Base-by-base conservation (phyloP, 441 rosid species). In the Erysimum cheiri region DNA sequence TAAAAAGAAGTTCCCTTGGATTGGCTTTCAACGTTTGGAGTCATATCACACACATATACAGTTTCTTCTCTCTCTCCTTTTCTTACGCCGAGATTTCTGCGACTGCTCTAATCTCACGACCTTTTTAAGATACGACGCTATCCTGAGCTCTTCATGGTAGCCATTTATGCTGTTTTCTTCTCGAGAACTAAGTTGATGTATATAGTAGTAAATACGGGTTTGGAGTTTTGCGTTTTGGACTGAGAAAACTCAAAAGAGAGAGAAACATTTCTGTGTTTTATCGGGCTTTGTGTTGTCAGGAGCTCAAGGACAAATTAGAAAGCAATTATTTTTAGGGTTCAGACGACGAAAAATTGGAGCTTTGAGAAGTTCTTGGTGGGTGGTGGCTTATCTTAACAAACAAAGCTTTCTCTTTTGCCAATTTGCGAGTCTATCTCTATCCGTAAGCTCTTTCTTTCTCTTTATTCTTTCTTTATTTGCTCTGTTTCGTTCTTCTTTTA, bases 371-470 rank as follows among this genome's bases (percentile, higher is more conserved):
- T 73, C 22, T 19, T 19, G 22, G 15, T 55, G 56, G 41, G 76
- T 76, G 83, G 78, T 69, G 61, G 22, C n/a, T 60, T 19, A 19
- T 65, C 69, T 28, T 47, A 63, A 74, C 72, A 69, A 59, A 50
- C 29, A 64, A 64, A 57, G 43, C 80, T 65, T 70, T 52, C 74
- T 77, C 46, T 59, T 59, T 67, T 72, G 80, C 77, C 78, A 78
- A 39, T 80, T 85, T 87, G 85, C 56, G 75, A 62, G 63, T 67
- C 69, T 8, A 13, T 68, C 50, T 44, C 76, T 82, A 79, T 74
- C 63, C 81, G 85, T 86, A 71, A 85, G 86, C 78, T 67, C 41
- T 56, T 29, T 35, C 17, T 77, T 28, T 8, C 44, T 35, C 58
- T 55, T 62, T 15, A 46, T 44, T 47, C n/a, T n/a, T n/a, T n/a